Base-by-base conservation (phyloP, 2,329 filamentous ascomycete species). In the Botrytis hyacinthi region DNA sequence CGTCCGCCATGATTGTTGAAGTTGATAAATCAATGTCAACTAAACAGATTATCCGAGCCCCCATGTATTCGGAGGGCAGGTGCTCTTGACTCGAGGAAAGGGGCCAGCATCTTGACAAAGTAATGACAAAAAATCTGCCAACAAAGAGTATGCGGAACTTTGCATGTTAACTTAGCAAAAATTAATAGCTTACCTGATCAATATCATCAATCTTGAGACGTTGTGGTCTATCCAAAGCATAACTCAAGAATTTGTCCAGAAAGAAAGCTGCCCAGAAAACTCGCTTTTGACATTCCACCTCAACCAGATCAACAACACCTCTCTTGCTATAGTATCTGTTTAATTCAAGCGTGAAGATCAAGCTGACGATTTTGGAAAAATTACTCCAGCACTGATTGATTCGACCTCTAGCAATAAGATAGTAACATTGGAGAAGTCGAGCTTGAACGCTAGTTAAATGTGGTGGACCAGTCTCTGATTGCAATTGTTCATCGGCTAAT, bases 181-280 rank as follows among this genome's bases (percentile, higher is more conserved):
- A 42, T 20, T 3, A 32, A 57, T 26, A 44, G 37, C 62, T 61
- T 61, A 72, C 71, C 26, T 72, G 62, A 48, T 72, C 51, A 37
- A 26, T 42, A 10, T 60, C 46, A 29, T 44, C n/a, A 10, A 37
- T 29, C 7, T 29, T 26, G 14, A 72, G 18, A 18, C 7, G 42
- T 18, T 72, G 71, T 16, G 71, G 71, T 48, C 71, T 26, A 37
- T 32, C 16, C 18, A 72, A 51, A 8, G 40, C 54, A 46, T 32
- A 60, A 46, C 71, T 69, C 5, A 92, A 83, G 74, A 91, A 91
- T 69, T 87, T 89, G 77, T 92, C 89, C 4, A 92, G 81, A 20
- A 85, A 87, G 77, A 91, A 92, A 0, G 88, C 87, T 48, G 87
- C 88, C 90, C 90, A 92, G 67, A 92, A 91, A 0, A 88, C 83